These are phyloP conservation scores for Teratosphaeria nubilosa DNA, from an alignment of 2,329 filamentous ascomycete species.

Conservation along the genomic window DNA sequence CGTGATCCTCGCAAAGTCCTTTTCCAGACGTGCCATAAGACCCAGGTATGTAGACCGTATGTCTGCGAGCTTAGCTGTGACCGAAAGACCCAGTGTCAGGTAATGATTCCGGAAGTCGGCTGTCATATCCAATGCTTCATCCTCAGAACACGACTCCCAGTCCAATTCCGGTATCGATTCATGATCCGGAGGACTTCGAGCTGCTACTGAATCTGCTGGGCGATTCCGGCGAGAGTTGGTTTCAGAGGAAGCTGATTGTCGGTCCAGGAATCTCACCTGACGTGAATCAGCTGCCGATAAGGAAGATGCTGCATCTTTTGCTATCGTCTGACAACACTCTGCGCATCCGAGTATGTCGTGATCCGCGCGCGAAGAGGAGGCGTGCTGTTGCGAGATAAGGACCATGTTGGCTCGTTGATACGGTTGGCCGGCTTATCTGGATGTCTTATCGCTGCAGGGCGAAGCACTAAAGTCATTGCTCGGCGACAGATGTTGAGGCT, in stretches of 20 bases:
- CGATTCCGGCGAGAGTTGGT: not conserved
- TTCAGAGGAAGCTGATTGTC: not conserved
- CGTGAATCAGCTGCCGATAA: not conserved
- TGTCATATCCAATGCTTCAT: not conserved
- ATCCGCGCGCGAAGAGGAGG: not conserved
- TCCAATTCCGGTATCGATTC: not conserved
- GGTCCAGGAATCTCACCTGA: not conserved
- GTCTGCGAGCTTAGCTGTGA: not conserved
- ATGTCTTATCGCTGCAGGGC: not conserved
- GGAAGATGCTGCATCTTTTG: not conserved
- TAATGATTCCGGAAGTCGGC: slow-evolving; percentile 2
- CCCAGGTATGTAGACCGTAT: not conserved
- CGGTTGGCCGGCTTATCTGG: not conserved
- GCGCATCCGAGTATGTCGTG: not conserved
- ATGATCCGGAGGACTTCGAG: not conserved
- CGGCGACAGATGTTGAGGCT: not conserved
- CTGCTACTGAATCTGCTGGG: not conserved
- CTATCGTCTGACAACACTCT: not conserved
- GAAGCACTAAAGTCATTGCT: not conserved
- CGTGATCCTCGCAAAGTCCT: not conserved
- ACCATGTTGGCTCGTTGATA: not conserved
- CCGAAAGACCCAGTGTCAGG: slow-evolving; percentile 1
- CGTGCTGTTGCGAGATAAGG: not conserved
- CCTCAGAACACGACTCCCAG: not conserved
- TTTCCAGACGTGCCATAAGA: not conserved